Base-by-base conservation (phyloP, 495 filamentous ascomycete genomes). In the Cercophora scortea region DNA sequence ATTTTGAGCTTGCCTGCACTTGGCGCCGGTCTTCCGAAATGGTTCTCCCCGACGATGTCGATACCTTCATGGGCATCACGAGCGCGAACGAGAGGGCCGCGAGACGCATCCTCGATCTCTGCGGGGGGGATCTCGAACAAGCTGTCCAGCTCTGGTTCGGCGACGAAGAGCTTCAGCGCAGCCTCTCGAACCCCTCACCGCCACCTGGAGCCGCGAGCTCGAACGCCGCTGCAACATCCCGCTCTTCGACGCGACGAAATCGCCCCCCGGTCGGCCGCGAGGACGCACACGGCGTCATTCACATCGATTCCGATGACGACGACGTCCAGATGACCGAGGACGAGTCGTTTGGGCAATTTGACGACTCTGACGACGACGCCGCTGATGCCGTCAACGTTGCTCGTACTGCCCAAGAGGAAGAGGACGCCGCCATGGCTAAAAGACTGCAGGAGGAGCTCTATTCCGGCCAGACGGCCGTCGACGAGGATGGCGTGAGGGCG, bases 391-490 rank as follows among this genome's bases (percentile, higher is more conserved):
- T 66, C 38, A 62, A 63, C 7, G 66, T 75, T 15, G 72, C 67
- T 10, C 63, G 68, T 50, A 65, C 50, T 42, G 76, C 71, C 10
- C 72, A 71, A 49, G 71, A 82, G 45, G 93, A 96, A 56, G 89
- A 94, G 59, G 93, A 98, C 70, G 93, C 90, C 42, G 93, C 89
- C 10, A 88, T 97, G 81, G 93, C 93, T 7, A 80, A 88, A 58
- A 81, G 88, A 41, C 64, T 98, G 42, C 94, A 97, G 61, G 88
- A 97, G 61, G 90, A 98, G 69, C 74, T 95, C 61, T 97, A 96
- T 62, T 71, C 76, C 70, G 78, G 56, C 71, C 73, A 38, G 1
- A 76, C 61, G 12, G 46, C n/a, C 8, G 12, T 33, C 15, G 56
- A 52, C 17, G 78, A 75, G 15, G 83, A 88, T 55, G 84, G 74